Evolutionary conservation across 306 rosid species (phyloP), one percentile per base, ranked within the genome.

Genomic region (Cucurbita argyrosperma): DNA sequence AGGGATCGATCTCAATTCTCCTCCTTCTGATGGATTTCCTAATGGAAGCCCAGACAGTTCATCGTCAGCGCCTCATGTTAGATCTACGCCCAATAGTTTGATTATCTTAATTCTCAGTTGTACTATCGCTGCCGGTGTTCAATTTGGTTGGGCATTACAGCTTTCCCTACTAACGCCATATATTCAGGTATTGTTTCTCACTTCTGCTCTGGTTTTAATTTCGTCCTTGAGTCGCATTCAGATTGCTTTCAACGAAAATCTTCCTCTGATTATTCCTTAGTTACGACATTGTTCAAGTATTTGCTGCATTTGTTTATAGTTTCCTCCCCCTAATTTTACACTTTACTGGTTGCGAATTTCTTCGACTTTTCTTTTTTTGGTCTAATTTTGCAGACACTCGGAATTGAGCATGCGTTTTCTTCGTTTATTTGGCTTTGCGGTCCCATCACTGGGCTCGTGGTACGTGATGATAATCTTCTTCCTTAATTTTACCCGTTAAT

Each of bases 391-490:
- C 97, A 94, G 99, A 94, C 99, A 4, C 92, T 94, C 74, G 97
- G 97, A 74, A 89, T 94, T 51, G 96, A 87, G 77, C 99, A 94
- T 80, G 99, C 99, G 8, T 94, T 91, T 83, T 91, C 99, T 82
- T 94, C 99, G 38, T 94, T 94, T 81, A 94, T 91, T 80, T 94
- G 99, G 99, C 97, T 94, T 39, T 94, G 99, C 79, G 99, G 99
- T 84, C 99, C 99, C 64, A 91, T 94, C 75, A 94, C 99, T 61
- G 99, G 99, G 59, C 99, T 94, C 80, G 96, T 94, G 96, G 99
- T 94, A 88, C 63, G 96, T 84, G 78, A 76, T 65, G 77, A 49
- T 62, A 39, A 45, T 30, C 52, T 59, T 71, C 71, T 60, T 72
- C 50, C 15, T 16, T 42, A 56, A 21, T 7, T 56, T 12, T 6